Evolutionary conservation across 306 rosid species (phyloP).

Genomic region (Cicer yamashitae): DNA sequence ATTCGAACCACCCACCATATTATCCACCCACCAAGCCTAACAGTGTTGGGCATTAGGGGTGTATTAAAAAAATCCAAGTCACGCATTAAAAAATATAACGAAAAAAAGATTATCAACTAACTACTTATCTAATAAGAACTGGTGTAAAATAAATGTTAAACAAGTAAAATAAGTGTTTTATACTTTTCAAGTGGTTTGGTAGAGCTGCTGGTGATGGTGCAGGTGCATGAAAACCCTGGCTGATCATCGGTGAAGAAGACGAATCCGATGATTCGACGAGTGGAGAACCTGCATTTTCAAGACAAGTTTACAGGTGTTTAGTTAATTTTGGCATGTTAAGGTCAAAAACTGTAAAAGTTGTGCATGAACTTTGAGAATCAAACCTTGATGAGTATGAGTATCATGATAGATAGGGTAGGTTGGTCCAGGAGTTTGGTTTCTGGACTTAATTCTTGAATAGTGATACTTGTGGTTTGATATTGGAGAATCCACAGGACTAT

Average conservation of each 20-base stretch:
- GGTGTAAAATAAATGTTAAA: too few species aligned
- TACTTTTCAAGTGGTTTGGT: constrained; percentile 59
- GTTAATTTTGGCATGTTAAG: constrained; percentile 17
- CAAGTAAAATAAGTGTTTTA: too few species aligned
- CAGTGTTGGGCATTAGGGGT: too few species aligned
- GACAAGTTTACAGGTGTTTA: neutral
- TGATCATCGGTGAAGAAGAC: constrained; percentile 49
- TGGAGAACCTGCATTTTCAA: constrained; percentile 53
- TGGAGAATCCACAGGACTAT: constrained; percentile 50
- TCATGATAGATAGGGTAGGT: constrained; percentile 40
- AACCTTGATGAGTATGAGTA: constrained; percentile 66
- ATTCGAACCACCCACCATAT: too few species aligned
- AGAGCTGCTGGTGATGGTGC: constrained; percentile 56
- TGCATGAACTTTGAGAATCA: constrained; percentile 32
- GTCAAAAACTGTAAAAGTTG: constrained; percentile 27
- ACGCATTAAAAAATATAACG: too few species aligned
- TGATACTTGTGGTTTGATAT: constrained; percentile 51
- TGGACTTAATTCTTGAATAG: constrained; percentile 45
- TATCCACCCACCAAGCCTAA: too few species aligned
- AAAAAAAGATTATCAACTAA: too few species aligned
- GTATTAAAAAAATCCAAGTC: too few species aligned
- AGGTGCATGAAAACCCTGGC: constrained; percentile 43
- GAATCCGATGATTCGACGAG: constrained; percentile 54
- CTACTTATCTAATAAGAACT: too few species aligned
- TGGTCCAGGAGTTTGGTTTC: constrained; percentile 51